Conservation (phyloP, 2,329 filamentous ascomycete genomes). For the Knoxdaviesia capensis region DNA sequence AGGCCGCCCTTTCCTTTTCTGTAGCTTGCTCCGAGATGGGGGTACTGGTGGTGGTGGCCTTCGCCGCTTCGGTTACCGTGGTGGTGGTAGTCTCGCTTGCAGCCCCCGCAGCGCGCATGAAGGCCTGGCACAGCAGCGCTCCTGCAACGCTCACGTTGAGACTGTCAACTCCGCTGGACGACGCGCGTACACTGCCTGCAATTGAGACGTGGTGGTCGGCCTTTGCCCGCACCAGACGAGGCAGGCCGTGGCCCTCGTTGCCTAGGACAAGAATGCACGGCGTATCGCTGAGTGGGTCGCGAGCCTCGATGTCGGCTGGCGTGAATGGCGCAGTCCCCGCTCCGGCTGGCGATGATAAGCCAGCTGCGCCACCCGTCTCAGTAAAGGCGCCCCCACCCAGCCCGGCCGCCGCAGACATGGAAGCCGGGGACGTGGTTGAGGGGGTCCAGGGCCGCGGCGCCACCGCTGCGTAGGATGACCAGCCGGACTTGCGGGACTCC, state of each 20-base stretch:
- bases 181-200: conserved; percentile 22
- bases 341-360: no score
- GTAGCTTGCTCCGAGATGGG: neutral
- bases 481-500: conserved; percentile 48
- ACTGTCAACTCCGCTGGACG: conserved; percentile 51
- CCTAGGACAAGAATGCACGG: conserved; percentile 70
- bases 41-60: neutral
- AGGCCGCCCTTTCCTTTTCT: neutral
- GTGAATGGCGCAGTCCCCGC: conserved; percentile 13
- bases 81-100: no score
- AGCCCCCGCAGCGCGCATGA: conserved; percentile 13
- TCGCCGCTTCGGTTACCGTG: no score
- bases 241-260: conserved; percentile 58
- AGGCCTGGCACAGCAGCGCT: conserved; percentile 52
- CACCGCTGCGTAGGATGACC: conserved; percentile 67
- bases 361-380: no score
- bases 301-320: conserved; percentile 24
- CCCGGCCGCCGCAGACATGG: no score
- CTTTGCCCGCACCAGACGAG: conserved; percentile 38
- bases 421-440: neutral
- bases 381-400: no score
- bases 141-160: conserved; percentile 85
- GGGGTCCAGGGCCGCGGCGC: conserved; percentile 12
- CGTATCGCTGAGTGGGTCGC: conserved; percentile 31
- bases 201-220: conserved; percentile 52